Conservation (phyloP, 2,329 filamentous ascomycete species). For the Lasiodiplodia sp. region DNA sequence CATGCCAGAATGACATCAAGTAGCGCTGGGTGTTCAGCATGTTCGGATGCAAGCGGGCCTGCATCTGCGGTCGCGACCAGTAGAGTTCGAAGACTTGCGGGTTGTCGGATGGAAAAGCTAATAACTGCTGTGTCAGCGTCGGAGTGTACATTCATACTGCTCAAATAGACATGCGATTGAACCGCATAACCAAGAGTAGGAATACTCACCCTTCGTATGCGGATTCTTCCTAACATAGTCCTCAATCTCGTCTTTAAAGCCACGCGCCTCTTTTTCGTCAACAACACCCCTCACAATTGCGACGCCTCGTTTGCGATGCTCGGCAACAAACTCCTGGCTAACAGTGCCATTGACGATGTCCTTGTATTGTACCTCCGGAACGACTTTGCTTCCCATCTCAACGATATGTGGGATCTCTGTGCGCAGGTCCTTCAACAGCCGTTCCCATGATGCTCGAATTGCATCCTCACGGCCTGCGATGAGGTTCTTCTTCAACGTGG, state of each 20-base stretch:
- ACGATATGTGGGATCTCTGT: slow-evolving; percentile 55
- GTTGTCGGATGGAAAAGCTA: slow-evolving; percentile 56
- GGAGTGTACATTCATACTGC: too few species aligned
- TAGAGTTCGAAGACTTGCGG: slow-evolving; percentile 61
- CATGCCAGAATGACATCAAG: slow-evolving; percentile 59
- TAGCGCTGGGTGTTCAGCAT: slow-evolving; percentile 56
- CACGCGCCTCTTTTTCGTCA: slow-evolving; percentile 51
- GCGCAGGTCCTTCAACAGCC: slow-evolving; percentile 51
- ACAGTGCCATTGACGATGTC: slow-evolving; percentile 52
- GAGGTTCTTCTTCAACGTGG: slow-evolving; percentile 53
- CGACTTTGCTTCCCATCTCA: slow-evolving; percentile 49
- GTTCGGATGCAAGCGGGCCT: slow-evolving; percentile 55
- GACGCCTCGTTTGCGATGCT: slow-evolving; percentile 64
- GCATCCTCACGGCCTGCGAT: slow-evolving; percentile 57
- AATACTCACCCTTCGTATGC: slow-evolving; percentile 46
- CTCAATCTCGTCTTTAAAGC: slow-evolving; percentile 53
- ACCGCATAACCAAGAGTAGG: too few species aligned
- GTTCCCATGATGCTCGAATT: slow-evolving; percentile 55
- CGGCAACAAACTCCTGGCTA: slow-evolving; percentile 62
- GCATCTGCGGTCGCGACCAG: slow-evolving; percentile 57
- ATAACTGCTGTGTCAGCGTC: slow-evolving; percentile 1
- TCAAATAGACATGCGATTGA: slow-evolving; percentile 12
- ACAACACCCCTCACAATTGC: slow-evolving; percentile 57
- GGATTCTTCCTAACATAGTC: slow-evolving; percentile 57
- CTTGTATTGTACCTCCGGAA: slow-evolving; percentile 57